A percentile compares a stretch with the other conserved stretches of the same genome.
phyloP scores from a whole-genome alignment of 352 stramenopile genomes.

The Globisporangium carolinianum region DNA sequence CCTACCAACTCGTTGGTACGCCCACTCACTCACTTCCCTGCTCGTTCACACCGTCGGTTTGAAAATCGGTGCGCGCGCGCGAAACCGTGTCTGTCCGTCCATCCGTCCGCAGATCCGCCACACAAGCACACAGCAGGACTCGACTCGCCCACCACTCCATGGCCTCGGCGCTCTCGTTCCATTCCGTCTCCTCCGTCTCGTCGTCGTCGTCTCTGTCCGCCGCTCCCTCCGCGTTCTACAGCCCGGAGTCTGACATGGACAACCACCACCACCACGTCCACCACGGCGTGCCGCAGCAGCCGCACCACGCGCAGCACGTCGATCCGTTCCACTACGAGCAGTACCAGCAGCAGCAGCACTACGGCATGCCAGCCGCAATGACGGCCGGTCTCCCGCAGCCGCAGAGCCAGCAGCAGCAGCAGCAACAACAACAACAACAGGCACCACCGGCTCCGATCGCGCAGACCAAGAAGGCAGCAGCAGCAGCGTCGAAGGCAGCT shows the following conservation, averaged over 20 bases:
- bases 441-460: background rate
- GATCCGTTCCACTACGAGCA: conserved; percentile 51
- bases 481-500: conserved; percentile 22
- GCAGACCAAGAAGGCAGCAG: conserved; percentile 12
- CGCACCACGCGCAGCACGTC: conserved; percentile 18
- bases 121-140: background rate
- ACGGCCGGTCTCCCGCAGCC: background rate
- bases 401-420: background rate
- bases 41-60: conserved; percentile 8
- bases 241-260: conserved; percentile 4
- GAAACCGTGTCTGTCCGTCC: background rate
- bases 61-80: conserved; percentile 1
- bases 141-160: conserved; percentile 1
- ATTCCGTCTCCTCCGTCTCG: background rate
- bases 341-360: conserved; percentile 56
- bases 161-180: conserved; percentile 5
- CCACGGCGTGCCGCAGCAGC: conserved; percentile 1
- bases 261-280: conserved; percentile 9
- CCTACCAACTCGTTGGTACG: conserved; percentile 16
- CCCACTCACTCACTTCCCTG: background rate
- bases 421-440: conserved; percentile 13
- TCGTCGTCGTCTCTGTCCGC: conserved; percentile 5
- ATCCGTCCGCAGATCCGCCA: background rate
- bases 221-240: background rate
- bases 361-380: conserved; percentile 14